These are phyloP conservation scores for Thalassiosira hispida DNA, from an alignment of 352 stramenopile genomes.

Conservation along the genomic window DNA sequence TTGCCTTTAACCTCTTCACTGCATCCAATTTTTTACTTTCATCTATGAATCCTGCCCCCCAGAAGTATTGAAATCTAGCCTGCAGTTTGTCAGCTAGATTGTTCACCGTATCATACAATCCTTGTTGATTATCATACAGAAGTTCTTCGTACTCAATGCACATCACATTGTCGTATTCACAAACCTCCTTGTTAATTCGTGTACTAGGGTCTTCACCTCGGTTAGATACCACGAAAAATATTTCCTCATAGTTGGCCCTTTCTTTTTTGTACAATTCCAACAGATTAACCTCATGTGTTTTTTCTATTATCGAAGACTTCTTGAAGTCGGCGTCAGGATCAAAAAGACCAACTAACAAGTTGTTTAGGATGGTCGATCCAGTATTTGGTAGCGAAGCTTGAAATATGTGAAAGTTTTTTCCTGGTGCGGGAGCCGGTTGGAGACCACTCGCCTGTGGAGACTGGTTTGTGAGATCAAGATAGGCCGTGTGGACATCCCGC, in stretches of 20 bases:
- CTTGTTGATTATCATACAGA: constrained; percentile 38
- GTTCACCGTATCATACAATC: constrained; percentile 36
- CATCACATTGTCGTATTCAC: constrained; percentile 49
- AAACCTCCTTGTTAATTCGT: constrained; percentile 23
- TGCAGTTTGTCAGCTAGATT: constrained; percentile 40
- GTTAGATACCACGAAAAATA: constrained; percentile 53
- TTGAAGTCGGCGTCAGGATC: constrained; percentile 44
- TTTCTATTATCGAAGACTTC: constrained; percentile 42
- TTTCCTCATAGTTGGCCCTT: constrained; percentile 47
- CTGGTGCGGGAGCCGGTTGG: background rate
- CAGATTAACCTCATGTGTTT: constrained; percentile 40
- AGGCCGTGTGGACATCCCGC: constrained; percentile 38
- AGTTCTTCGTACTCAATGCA: constrained; percentile 51
- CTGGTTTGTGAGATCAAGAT: constrained; percentile 5
- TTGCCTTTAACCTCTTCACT: constrained; percentile 23
- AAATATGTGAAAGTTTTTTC: constrained; percentile 47
- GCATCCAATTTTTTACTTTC: constrained; percentile 17
- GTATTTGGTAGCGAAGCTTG: constrained; percentile 26
- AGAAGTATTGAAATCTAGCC: constrained; percentile 31
- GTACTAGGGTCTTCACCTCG: constrained; percentile 18
- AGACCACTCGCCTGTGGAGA: background rate
- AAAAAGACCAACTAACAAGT: constrained; percentile 33
- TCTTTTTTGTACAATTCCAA: constrained; percentile 53
- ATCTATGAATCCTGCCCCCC: constrained; percentile 14
- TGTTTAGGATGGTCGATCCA: constrained; percentile 31